Evolutionary conservation across 2,329 filamentous ascomycete genomes (phyloP), one percentile per base, ranked within the genome.

Genomic region (Ceratocystis destructans): DNA sequence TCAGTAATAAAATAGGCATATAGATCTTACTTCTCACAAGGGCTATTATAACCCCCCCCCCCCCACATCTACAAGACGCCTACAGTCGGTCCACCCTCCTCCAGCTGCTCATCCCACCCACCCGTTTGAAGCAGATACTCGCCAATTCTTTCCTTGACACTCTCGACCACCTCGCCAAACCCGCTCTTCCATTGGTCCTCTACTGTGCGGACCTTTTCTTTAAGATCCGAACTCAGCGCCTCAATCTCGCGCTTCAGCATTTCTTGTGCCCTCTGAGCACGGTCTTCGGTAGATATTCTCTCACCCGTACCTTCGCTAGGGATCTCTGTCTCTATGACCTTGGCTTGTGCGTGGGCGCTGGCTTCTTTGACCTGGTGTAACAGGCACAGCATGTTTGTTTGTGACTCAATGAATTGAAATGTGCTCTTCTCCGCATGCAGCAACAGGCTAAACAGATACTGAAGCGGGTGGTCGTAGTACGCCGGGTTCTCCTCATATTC

Each of bases 331-430:
- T 90, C 87, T 70, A 87, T 79, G 20, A 88, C 78, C 69, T 84
- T 81, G 64, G 84, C 84, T 70, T 85, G 85, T 6, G 89, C 87
- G 61, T 81, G 80, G 73, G 89, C 87, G 1, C 89, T 85, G 0
- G 87, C 87, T 65, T 89, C 89, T 73, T 90, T 90, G 64, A 96
- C 90, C 75, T 96, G 91, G 72, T 96, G 94, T 66, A 96, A 77
- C 46, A 97, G 79, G 72, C 93, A 97, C 28, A 96, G 80, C 44
- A 96, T 79, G 72, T 96, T 96, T 37, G 86, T 93, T 78, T 97
- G 93, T 5, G 86, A 88, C 78, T 97, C 94, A 72, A 97, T 96
- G 76, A 96, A 97, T 74, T 97, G 94, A 72, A 96, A 95, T 7
- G 90, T 93, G 71, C 88, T 92, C 77, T 94, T 96, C 74, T 95